Conservation (phyloP, 2,329 filamentous ascomycete species). For the Colletotrichum sansevieriae region DNA sequence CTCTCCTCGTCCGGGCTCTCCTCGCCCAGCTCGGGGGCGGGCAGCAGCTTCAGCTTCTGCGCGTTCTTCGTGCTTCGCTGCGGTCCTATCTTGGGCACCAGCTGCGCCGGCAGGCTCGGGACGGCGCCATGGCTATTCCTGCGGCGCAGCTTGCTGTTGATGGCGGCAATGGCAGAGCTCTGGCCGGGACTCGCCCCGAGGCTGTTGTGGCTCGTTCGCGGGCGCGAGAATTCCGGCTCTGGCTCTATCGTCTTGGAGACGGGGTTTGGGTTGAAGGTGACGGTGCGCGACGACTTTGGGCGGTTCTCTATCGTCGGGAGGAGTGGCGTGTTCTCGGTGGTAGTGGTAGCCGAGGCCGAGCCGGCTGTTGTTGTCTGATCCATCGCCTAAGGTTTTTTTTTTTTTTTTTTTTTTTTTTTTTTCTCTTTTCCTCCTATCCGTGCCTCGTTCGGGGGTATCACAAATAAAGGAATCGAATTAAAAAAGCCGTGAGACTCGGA, state of each 20-base stretch:
- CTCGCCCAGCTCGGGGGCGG: constrained; percentile 86
- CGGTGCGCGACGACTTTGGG: constrained; percentile 68
- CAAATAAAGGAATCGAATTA: constrained; percentile 2
- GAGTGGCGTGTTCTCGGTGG: constrained; percentile 53
- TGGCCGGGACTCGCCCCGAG: constrained; percentile 51
- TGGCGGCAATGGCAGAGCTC: constrained; percentile 73
- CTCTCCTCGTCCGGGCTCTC: constrained; percentile 88
- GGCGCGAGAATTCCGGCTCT: constrained; percentile 50
- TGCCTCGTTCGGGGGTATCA: constrained; percentile 31
- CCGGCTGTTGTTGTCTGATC: constrained; percentile 40
- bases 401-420: constrained; percentile 1
- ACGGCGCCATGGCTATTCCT: constrained; percentile 82
- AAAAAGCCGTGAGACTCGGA: constrained; percentile 12
- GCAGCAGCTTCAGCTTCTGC: constrained; percentile 97
- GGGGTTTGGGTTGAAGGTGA: constrained; percentile 82
- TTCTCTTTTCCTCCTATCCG: background rate
- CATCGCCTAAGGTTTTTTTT: constrained; percentile 32
- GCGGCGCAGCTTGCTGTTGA: constrained; percentile 89
- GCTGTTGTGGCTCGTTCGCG: constrained; percentile 49
- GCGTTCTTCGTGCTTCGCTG: constrained; percentile 95
- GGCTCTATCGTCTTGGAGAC: constrained; percentile 72
- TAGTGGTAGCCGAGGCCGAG: constrained; percentile 25
- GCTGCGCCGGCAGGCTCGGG: constrained; percentile 52
- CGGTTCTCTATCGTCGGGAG: constrained; percentile 52
- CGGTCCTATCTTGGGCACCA: constrained; percentile 83